Evolutionary conservation across 2,329 filamentous ascomycete species (phyloP).

Genomic region (Chaetomium strumarium): DNA sequence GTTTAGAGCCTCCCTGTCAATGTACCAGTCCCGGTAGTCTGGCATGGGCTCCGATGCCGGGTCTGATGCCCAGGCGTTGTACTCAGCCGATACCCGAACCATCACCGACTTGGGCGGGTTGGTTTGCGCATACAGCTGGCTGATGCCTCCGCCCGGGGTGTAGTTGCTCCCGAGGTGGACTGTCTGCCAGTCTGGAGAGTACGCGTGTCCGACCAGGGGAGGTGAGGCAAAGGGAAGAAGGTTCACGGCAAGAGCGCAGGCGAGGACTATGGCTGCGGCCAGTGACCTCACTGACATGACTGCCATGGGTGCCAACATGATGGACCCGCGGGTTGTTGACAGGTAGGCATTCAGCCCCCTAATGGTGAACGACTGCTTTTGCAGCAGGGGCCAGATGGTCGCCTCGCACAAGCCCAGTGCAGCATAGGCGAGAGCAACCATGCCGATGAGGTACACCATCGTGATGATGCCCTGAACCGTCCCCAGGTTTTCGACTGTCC

Average conservation of each 20-base stretch:
- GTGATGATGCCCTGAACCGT: constrained; percentile 24
- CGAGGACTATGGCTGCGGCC: constrained; percentile 14
- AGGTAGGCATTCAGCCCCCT: constrained; percentile 21
- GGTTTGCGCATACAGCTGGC: constrained; percentile 17
- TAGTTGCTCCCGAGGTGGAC: constrained; percentile 19
- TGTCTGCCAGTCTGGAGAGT: constrained; percentile 6
- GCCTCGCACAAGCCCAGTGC: constrained; percentile 18
- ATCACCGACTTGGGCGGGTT: constrained; percentile 21
- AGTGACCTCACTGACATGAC: constrained; percentile 12
- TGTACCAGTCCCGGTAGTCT: constrained; percentile 21
- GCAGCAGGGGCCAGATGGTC: constrained; percentile 21
- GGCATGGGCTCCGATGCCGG: constrained; percentile 21
- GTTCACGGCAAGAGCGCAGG: constrained; percentile 11
- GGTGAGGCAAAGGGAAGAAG: constrained; percentile 16
- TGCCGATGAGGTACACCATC: constrained; percentile 22
- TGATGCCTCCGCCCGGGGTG: constrained; percentile 17
- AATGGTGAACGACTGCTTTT: constrained; percentile 20
- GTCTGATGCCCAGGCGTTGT: constrained; percentile 20
- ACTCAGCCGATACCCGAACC: constrained; percentile 16
- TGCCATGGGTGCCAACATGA: constrained; percentile 18
- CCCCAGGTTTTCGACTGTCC: constrained; percentile 21
- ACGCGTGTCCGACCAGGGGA: constrained; percentile 20
- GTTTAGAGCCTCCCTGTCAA: constrained; percentile 18
- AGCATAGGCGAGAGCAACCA: constrained; percentile 17
- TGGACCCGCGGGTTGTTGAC: constrained; percentile 16